phyloP scores from a whole-genome alignment of 805 yeast genomes.

The Yamadazyma akitaensis region DNA sequence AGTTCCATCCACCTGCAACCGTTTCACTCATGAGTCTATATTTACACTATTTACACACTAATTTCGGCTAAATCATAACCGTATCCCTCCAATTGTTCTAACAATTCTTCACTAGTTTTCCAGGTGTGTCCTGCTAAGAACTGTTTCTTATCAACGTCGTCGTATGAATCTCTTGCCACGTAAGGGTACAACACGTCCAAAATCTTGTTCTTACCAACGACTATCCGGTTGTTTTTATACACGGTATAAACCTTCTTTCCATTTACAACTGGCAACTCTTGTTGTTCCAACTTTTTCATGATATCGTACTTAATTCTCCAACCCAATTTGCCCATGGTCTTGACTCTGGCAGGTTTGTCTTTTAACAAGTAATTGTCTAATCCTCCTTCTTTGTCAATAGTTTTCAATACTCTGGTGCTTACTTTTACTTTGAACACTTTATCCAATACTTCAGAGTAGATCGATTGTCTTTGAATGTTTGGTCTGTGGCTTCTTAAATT shows the following conservation, averaged over 20 bases:
- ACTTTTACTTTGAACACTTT: conserved; percentile 56
- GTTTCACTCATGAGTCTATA: not conserved
- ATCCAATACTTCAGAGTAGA: conserved; percentile 82
- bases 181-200: conserved; percentile 51
- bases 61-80: conserved; percentile 35
- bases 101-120: conserved; percentile 45
- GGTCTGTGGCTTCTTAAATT: conserved; percentile 76
- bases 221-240: conserved; percentile 46
- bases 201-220: conserved; percentile 64
- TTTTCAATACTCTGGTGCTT: conserved; percentile 77
- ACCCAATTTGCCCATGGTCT: conserved; percentile 89
- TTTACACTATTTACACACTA: conserved; percentile 5
- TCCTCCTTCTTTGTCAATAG: conserved; percentile 93
- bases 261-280: conserved; percentile 37
- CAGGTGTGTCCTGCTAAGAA: conserved; percentile 47
- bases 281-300: conserved; percentile 41
- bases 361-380: conserved; percentile 83
- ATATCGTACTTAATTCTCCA: conserved; percentile 86
- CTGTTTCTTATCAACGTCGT: conserved; percentile 40
- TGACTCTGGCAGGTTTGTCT: conserved; percentile 84
- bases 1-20: not conserved
- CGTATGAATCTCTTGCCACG: conserved; percentile 44
- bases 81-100: conserved; percentile 46
- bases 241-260: conserved; percentile 39
- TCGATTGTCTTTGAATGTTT: conserved; percentile 66